Evolutionary conservation across 2,329 filamentous ascomycete genomes (phyloP), one percentile per base, ranked within the genome.

Genomic region (Trichoderma atroviride): DNA sequence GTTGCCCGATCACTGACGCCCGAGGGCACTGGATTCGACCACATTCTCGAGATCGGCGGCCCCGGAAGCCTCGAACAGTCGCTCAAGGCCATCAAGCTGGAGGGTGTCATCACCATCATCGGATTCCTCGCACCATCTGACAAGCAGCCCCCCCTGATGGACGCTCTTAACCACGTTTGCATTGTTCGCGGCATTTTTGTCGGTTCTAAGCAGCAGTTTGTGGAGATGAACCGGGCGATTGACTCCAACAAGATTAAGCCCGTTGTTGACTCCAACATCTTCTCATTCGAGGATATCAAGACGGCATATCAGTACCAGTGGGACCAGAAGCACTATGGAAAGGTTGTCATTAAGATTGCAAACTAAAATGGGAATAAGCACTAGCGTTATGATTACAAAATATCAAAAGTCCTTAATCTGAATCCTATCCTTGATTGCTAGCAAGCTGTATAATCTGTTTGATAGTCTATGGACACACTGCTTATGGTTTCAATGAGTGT

Each of bases 21-120:
- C 0, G 75, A 76, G 3, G 77, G 77, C 0, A 70, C 71, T 7
- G 82, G 82, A 11, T 81, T 84, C 1, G 78, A 83, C 40, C 75
- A 81, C 40, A 76, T 84, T n/a, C 69, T 85, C 11, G 83, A 85
- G 52, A 78, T 84, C 5, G 82, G 78, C 0, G 83, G 83, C 0
- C 74, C 79, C 1, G 72, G 70, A 0, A 81, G 81, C 0, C 73
- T 85, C 73, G 74, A 74, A 31, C 81, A 85, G 72, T 80, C 76
- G 33, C 73, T 82, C 3, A 77, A 78, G 9, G 78, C 79, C 19
- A 73, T 83, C 4, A 81, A 77, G 68, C 72, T 81, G 4, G 82
- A 83, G 53, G 83, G 82, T 0, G 73, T 81, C 1, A 80, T 85
- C 47, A 75, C 71, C 19, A 74, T 82, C 9, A 78, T 82, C 33